Base-by-base conservation (phyloP, 2,329 filamentous ascomycete genomes). In the Alternaria sp. region DNA sequence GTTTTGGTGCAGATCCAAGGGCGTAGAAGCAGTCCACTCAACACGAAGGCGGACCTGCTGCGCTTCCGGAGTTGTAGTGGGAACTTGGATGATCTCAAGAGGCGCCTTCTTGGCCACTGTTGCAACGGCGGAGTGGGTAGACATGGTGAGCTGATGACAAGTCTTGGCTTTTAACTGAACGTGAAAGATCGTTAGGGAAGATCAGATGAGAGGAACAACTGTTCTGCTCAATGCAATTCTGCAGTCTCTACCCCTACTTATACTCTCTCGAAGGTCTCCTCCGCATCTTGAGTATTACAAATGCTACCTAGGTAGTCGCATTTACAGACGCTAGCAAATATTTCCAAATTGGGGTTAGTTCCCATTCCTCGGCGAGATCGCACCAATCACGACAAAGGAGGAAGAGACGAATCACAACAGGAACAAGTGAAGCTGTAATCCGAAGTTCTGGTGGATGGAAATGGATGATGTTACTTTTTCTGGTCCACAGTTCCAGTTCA, bases 1-100 rank as follows among this genome's bases (percentile, higher is more conserved):
- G 47, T 87, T 86, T 62, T 87, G 84, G 75, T 90, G 88, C 6
- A 90, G 79, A 68, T 90, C 87, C 0, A 90, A 79, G 0, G 88
- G 88, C 1, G 86, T 87, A 1, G 87, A 88, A 3, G 87, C 84
- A 2, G 87, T 88, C 86, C 86, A 90, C 61, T 84, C 79, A 10
- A 87, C 84, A 25, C 81, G 83, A 44, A 90, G 77, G 15, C 84
- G 81, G 33, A 88, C 83, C 74, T 90, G 84, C 37, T 84, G 81
- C 11, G 53, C 67, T 14, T 45, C 61, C 1, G 80, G 79, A 14
- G 62, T 59, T 5, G 76, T 59, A 7, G 80, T 82, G 2, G 80
- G 76, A 4, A 82, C 75, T 55, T 79, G 66, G 9, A 73, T 75
- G 21, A 81, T 63, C 2, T 65, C 71, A 6, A 84, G 76, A 15